phyloP scores from a whole-genome alignment of 2,329 filamentous ascomycete genomes.

The Paracorniculantispora psalliotae region DNA sequence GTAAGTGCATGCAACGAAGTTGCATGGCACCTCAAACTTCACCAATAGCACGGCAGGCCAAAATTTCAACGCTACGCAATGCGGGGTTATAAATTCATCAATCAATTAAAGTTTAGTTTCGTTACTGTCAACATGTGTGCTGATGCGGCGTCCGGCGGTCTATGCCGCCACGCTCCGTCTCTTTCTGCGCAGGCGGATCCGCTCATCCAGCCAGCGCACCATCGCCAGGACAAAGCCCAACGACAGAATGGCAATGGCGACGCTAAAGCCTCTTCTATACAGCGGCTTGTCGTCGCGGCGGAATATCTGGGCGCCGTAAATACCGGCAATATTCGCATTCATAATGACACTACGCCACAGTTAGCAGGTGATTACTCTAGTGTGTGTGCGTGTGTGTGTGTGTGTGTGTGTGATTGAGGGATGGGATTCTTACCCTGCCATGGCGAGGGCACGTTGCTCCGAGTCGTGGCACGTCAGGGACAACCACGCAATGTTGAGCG shows the following conservation, averaged over 20 bases:
- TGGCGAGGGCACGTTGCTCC: conserved; percentile 53
- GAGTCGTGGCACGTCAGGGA: conserved; percentile 52
- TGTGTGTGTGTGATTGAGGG: no score
- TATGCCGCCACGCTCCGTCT: not conserved
- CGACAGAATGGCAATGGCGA: conserved; percentile 39
- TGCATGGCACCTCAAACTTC: not conserved
- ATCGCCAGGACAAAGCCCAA: conserved; percentile 38
- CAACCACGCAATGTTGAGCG: conserved; percentile 57
- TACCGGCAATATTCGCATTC: conserved; percentile 57
- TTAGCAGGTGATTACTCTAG: no score
- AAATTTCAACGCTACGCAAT: no score
- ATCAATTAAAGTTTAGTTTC: not conserved
- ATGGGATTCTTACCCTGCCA: conserved; percentile 55
- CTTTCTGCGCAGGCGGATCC: conserved; percentile 5
- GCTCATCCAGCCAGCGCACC: conserved; percentile 40
- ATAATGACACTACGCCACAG: conserved; percentile 45
- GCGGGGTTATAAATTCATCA: no score
- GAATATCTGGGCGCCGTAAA: conserved; percentile 58
- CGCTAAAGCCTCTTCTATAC: conserved; percentile 46
- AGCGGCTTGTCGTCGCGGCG: conserved; percentile 45
- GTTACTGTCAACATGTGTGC: no score
- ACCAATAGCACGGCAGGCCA: no score
- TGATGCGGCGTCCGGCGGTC: not conserved
- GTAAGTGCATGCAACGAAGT: not conserved
- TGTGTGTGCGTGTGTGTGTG: no score